phyloP scores from a whole-genome alignment of 23 red algal genomes.

The Gracilaria gracilis region DNA sequence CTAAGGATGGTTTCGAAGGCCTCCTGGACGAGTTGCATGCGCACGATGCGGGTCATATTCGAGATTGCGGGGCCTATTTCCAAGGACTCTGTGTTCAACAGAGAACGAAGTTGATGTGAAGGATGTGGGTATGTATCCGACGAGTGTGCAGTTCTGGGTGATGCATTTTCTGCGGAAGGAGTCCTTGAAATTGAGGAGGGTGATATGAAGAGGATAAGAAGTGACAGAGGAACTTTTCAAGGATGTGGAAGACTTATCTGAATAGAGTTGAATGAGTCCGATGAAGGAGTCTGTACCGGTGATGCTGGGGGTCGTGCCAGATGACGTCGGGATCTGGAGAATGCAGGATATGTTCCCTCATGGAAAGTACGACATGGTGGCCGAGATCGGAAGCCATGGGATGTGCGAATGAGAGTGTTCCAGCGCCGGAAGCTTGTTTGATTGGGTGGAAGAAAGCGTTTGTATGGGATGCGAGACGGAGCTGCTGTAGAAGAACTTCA shows the following conservation, averaged over 20 bases:
- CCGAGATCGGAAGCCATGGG: conserved; percentile 2
- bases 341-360: background rate
- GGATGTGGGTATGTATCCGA: conserved; percentile 6
- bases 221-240: background rate
- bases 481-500: background rate
- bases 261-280: background rate
- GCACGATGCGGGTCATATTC: background rate
- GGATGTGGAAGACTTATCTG: conserved; percentile 1
- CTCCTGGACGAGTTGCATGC: background rate
- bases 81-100: background rate
- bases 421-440: background rate
- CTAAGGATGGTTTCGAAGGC: background rate
- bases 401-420: background rate
- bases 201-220: conserved; percentile 5
- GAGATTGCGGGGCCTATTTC: background rate
- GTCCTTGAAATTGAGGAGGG: conserved; percentile 1
- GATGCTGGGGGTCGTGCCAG: background rate
- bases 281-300: conserved; percentile 18
- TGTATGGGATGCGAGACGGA: background rate
- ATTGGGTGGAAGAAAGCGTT: conserved; percentile 23
- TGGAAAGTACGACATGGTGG: background rate
- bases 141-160: background rate
- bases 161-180: background rate
- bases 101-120: background rate
- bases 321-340: background rate